Base-by-base conservation (phyloP, 139 green algal species). In the Tetradesmus lagerheimii region DNA sequence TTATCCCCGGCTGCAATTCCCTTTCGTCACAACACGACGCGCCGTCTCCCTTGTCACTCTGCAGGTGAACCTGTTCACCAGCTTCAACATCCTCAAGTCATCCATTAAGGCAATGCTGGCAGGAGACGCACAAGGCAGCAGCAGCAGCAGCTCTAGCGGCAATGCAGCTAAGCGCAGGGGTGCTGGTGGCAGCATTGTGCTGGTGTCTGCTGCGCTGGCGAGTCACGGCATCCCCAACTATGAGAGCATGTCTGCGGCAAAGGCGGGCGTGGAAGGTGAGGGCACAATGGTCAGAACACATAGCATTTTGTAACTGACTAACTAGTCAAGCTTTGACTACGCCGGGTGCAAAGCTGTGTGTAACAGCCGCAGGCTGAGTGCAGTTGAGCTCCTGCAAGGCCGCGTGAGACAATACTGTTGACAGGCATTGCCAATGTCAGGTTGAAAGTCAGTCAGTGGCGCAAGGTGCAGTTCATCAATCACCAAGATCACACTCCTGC, bases 181-280 rank as follows among this genome's bases (percentile, higher is more conserved):
- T 74, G 39, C 43, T 31, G 94, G 94, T 35, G 95, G 95, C 67
- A 92, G 81, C 39, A 92, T 97, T 23, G 94, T 93, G 41, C 91
- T 95, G 75, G 94, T 93, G 87, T 95, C 92, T 35, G 93, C 91
- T 23, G 94, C 93, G 31, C 79, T 95, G n/a, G 93, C 92, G 4
- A 76, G 90, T 29, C 81, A 89, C 34, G 93, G 94, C 0, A n/a
- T 93, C 3, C 80, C 93, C 23, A 96, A 97, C 90, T 96, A 95
- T 50, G 95, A 97, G 38, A 94, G 92, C 29, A 95, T 97, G 77
- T 92, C 93, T 1, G 95, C 95, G 4, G 95, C 95, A 45, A 97
- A 97, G 94, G 95, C 91, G 25, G 95, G 89, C 27, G 92, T 97
- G 9, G 86, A 92, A 67, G 92, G 89, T 93, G 87, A 3, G 91